Base-by-base conservation (phyloP, 208 protist species). In the Angomonas deanei region DNA sequence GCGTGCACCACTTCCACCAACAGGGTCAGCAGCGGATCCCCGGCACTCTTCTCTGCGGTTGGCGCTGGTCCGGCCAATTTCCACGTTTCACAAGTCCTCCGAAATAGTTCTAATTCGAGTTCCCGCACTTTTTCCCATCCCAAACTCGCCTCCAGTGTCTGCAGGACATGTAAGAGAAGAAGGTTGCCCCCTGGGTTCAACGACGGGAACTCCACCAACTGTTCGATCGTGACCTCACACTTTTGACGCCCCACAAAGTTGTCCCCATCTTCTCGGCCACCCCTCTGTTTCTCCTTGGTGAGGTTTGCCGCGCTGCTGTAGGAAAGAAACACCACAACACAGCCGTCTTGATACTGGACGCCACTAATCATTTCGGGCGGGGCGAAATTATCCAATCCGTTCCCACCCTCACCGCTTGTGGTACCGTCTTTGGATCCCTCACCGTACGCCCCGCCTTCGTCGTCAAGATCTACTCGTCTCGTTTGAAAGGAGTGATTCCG, bases 61-160 rank as follows among this genome's bases (percentile, higher is more conserved):
- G 33, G n/a, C 19, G 30, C 2, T 30, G 8, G 2, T 42, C 10
- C 23, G n/a, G 10, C 21, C 2, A 0, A 6, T 15, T 26, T 39
- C 34, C 1, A 4, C 23, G 0, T 19, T 17, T 34, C 55, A 74
- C 73, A 88, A 15, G 72, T 57, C 27, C 70, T 70, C 19, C 42
- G 19, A 26, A 80, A 38, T 17, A 86, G 58, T 33, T 72, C 68
- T 64, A 78, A 92, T 61, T 92, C 81, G 21, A 92, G 26, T 1
- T 31, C 55, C 6, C 64, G 66, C 15, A 76, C 68, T 24, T 52
- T 59, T 5, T 78, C 62, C n/a, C 49, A 56, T 5, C 82, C 76
- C 1, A 88, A n/a, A 10, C 78, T 72, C 1, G 79, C 72, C 55
- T 82, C 66, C 36, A 88, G 57, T 6, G 78, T 69, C 62, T 88